Conservation (phyloP, 2,329 filamentous ascomycete species). For the Diaporthe humulicola region DNA sequence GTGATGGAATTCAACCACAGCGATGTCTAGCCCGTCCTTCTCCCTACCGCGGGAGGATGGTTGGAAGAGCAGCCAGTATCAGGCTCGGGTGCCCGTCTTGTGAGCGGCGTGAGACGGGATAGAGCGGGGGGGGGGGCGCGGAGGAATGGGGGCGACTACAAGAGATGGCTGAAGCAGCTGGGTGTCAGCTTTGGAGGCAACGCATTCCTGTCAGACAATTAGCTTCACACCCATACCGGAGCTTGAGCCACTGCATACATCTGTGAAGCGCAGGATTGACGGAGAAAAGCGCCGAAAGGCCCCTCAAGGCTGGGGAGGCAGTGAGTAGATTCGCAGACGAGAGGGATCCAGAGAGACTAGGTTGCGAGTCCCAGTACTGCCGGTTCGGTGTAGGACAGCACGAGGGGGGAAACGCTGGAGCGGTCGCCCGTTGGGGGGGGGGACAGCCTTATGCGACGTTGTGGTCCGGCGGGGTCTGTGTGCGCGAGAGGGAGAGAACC, state of each 20-base stretch:
- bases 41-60: slow-evolving; percentile 6
- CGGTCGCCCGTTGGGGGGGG: slow-evolving; percentile 5
- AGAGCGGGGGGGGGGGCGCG: neutral
- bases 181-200: slow-evolving; percentile 23
- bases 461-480: slow-evolving; percentile 19
- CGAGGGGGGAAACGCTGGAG: slow-evolving; percentile 1
- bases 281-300: neutral
- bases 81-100: slow-evolving; percentile 12
- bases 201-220: slow-evolving; percentile 33
- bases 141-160: slow-evolving; percentile 18
- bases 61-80: slow-evolving; percentile 13
- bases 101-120: slow-evolving; percentile 8
- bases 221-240: slow-evolving; percentile 8
- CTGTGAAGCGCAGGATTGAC: neutral
- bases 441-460: slow-evolving; percentile 38
- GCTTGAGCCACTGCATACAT: slow-evolving; percentile 29
- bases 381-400: slow-evolving; percentile 1
- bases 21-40: neutral
- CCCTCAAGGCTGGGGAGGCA: neutral
- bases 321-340: neutral
- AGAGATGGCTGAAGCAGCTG: slow-evolving; percentile 21
- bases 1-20: neutral
- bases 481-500: neutral
- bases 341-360: neutral
- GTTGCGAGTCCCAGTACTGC: neutral